phyloP scores from a whole-genome alignment of 352 stramenopile genomes.

The Globisporangium paroecandrum region DNA sequence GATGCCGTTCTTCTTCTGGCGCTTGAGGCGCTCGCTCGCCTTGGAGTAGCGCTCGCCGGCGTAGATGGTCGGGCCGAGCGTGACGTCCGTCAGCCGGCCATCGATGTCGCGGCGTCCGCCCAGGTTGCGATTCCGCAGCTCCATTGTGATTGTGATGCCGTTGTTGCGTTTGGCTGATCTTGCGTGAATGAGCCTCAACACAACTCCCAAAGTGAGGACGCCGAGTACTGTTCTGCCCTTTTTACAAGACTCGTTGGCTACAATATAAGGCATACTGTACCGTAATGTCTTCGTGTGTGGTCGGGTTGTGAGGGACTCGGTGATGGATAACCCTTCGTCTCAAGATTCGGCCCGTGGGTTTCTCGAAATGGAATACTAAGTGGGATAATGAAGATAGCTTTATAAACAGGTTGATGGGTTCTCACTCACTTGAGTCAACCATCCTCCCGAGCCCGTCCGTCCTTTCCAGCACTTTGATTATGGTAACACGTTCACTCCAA shows the following conservation, averaged over 20 bases:
- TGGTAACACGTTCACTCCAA: not conserved
- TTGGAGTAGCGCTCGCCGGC: conserved; percentile 79
- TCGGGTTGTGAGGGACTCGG: conserved; percentile 2
- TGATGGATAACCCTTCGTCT: not conserved
- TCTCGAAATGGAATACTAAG: not conserved
- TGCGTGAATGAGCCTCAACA: not conserved
- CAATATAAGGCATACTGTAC: not conserved
- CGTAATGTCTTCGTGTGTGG: not conserved
- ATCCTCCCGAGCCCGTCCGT: too few species aligned
- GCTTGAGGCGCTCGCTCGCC: conserved; percentile 78
- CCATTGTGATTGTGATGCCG: conserved; percentile 28
- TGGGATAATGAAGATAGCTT: not conserved
- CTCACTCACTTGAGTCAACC: too few species aligned
- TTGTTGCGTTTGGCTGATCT: not conserved
- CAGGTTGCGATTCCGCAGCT: conserved; percentile 53
- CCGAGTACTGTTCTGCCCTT: not conserved
- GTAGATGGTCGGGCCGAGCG: conserved; percentile 77
- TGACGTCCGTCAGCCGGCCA: conserved; percentile 41
- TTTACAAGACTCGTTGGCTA: not conserved
- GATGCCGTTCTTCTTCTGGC: conserved; percentile 48
- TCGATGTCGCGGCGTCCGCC: conserved; percentile 30
- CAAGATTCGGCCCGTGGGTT: not conserved
- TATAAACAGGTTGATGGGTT: not conserved
- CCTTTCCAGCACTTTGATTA: not conserved
- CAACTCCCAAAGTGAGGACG: not conserved